Conservation (phyloP, 2,329 filamentous ascomycete genomes). For the Diaporthe citrichinensis region DNA sequence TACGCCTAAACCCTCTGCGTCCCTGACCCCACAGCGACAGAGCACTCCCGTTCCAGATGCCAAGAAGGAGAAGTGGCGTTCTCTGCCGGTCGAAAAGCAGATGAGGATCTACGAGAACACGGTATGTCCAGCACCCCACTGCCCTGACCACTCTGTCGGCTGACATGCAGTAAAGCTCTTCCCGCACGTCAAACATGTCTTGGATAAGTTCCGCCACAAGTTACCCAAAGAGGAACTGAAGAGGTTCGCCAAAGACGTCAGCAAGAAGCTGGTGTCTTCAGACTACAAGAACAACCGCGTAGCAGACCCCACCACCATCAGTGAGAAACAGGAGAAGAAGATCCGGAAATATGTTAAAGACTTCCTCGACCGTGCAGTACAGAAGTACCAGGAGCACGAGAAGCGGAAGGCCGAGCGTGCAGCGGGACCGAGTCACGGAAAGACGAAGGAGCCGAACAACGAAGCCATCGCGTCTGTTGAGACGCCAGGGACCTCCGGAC, state of each 20-base stretch:
- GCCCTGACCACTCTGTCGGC: neutral
- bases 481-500: constrained; percentile 44
- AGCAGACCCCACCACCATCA: constrained; percentile 80
- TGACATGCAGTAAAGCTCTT: constrained; percentile 71
- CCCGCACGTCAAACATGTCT: constrained; percentile 86
- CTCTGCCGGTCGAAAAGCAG: constrained; percentile 83
- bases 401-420: constrained; percentile 69
- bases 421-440: constrained; percentile 47
- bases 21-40: constrained; percentile 75
- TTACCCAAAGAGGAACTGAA: constrained; percentile 84
- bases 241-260: constrained; percentile 75
- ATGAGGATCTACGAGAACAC: constrained; percentile 97
- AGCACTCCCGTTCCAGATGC: constrained; percentile 69
- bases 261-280: constrained; percentile 90
- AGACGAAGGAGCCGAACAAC: constrained; percentile 38
- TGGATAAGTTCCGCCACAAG: constrained; percentile 89
- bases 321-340: constrained; percentile 83
- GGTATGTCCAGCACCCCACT: constrained; percentile 65
- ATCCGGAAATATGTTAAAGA: constrained; percentile 87
- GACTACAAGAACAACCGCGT: constrained; percentile 95
- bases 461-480: constrained; percentile 44
- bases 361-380: constrained; percentile 88
- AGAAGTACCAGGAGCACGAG: constrained; percentile 79
- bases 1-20: constrained; percentile 66
- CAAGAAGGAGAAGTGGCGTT: constrained; percentile 80